These are phyloP conservation scores for Eurotiales sp. DNA, from an alignment of 2,329 filamentous ascomycete genomes.

Conservation along the genomic window DNA sequence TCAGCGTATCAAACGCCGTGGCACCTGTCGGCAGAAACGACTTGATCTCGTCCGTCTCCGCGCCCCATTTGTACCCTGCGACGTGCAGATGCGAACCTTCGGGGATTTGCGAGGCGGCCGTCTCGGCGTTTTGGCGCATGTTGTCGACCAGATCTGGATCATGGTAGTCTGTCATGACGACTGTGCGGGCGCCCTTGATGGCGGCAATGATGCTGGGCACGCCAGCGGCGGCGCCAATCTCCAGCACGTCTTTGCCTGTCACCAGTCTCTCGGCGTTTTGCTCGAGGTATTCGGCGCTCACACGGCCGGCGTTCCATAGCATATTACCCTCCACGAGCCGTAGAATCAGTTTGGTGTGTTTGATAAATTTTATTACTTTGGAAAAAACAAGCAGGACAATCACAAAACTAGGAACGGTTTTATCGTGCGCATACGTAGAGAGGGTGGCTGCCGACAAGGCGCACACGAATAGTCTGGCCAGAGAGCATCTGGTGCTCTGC, in stretches of 20 bases:
- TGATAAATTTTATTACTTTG: not conserved
- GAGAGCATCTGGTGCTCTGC: slow-evolving; percentile 67
- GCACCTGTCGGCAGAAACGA: slow-evolving; percentile 51
- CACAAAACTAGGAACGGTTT: not conserved
- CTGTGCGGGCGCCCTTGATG: slow-evolving; percentile 63
- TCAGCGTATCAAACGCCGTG: slow-evolving; percentile 68
- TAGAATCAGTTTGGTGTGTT: slow-evolving; percentile 17
- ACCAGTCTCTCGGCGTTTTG: slow-evolving; percentile 59
- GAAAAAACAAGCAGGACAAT: not conserved
- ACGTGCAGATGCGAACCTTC: slow-evolving; percentile 50
- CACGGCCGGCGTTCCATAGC: slow-evolving; percentile 85
- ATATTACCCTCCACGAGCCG: slow-evolving; percentile 62
- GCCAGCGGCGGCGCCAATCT: slow-evolving; percentile 84
- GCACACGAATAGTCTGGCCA: slow-evolving; percentile 63
- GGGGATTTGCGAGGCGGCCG: slow-evolving; percentile 46
- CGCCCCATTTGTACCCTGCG: slow-evolving; percentile 82
- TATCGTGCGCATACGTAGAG: slow-evolving; percentile 62
- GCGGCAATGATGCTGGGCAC: slow-evolving; percentile 77
- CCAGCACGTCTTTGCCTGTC: slow-evolving; percentile 67
- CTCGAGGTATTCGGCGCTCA: slow-evolving; percentile 76
- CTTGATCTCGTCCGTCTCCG: slow-evolving; percentile 56
- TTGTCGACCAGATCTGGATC: slow-evolving; percentile 79
- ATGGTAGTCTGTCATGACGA: slow-evolving; percentile 82
- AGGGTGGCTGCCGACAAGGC: slow-evolving; percentile 81
- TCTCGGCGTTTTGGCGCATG: slow-evolving; percentile 69